Evolutionary conservation across 495 filamentous ascomycete genomes (phyloP).

Genomic region (Penicillium lagena): DNA sequence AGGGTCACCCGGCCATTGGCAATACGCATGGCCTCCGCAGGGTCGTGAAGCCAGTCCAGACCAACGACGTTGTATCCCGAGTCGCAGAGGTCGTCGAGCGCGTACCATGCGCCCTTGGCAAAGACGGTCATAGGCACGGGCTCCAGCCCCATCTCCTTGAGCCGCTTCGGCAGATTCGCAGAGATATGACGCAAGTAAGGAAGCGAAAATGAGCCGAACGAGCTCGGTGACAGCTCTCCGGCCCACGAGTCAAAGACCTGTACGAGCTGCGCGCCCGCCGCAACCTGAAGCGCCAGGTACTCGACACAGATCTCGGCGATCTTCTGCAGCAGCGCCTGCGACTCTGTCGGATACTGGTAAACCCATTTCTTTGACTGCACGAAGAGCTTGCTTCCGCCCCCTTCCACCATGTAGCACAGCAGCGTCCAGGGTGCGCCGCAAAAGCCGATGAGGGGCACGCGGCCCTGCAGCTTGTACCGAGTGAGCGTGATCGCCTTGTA

Average conservation of each 20-base stretch:
- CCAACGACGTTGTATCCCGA: constrained; percentile 90
- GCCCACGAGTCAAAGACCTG: constrained; percentile 99
- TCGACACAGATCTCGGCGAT: constrained; percentile 90
- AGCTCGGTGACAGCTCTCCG: constrained; percentile 76
- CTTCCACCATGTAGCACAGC: constrained; percentile 98
- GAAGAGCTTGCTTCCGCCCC: constrained; percentile 90
- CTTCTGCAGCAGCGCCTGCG: constrained; percentile 76
- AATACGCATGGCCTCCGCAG: constrained; percentile 71
- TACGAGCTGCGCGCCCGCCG: constrained; percentile 83
- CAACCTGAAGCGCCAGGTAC: constrained; percentile 85
- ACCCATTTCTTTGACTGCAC: constrained; percentile 91
- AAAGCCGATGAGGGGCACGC: constrained; percentile 94
- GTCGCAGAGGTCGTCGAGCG: constrained; percentile 77
- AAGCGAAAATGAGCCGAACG: constrained; percentile 76
- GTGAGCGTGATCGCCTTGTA: constrained; percentile 93
- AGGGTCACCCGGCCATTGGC: constrained; percentile 72
- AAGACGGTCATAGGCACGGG: constrained; percentile 97
- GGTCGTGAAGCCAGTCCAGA: constrained; percentile 91
- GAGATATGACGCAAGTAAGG: constrained; percentile 85
- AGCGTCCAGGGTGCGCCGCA: constrained; percentile 96
- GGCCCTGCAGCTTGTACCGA: constrained; percentile 74
- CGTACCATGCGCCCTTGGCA: constrained; percentile 99
- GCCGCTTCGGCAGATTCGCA: constrained; percentile 60
- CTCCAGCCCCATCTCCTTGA: constrained; percentile 67
- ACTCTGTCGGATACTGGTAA: constrained; percentile 77